Conservation (phyloP, 179 eudicot species). For the Amaranthus tricolor region DNA sequence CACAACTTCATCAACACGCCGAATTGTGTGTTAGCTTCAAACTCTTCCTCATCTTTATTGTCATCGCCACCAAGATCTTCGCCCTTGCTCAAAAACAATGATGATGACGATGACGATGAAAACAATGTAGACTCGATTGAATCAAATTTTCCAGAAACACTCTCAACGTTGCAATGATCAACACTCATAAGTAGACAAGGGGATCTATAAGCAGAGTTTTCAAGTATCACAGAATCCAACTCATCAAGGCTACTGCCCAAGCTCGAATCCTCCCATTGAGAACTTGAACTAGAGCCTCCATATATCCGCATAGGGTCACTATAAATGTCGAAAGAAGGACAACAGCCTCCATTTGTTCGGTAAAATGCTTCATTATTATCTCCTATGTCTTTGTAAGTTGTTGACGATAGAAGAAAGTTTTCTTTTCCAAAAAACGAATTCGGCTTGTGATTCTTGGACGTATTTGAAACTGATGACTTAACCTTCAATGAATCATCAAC, state of each 20-base stretch:
- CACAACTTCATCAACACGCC: slow-evolving; percentile 60
- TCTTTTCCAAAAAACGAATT: slow-evolving; percentile 26
- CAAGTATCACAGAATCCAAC: slow-evolving; percentile 26
- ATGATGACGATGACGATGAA: slow-evolving; percentile 11
- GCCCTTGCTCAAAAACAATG: slow-evolving; percentile 11
- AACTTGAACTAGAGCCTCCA: slow-evolving; percentile 1
- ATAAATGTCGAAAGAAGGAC: background rate
- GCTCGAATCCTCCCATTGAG: slow-evolving; percentile 11
- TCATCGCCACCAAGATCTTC: slow-evolving; percentile 3
- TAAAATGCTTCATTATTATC: slow-evolving; percentile 19
- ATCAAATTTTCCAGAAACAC: slow-evolving; percentile 14
- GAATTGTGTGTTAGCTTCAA: slow-evolving; percentile 44
- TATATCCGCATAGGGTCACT: background rate
- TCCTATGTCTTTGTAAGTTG: background rate
- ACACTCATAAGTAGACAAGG: slow-evolving; percentile 15
- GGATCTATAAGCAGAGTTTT: slow-evolving; percentile 12
- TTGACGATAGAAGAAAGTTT: slow-evolving; percentile 14
- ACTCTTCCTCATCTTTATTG: slow-evolving; percentile 20
- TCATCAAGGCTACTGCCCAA: slow-evolving; percentile 22
- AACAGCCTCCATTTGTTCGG: slow-evolving; percentile 17
- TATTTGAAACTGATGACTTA: background rate
- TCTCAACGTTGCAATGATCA: background rate
- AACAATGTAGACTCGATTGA: slow-evolving; percentile 38
- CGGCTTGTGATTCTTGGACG: slow-evolving; percentile 14
- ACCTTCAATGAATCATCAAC: slow-evolving; percentile 8